Percentiles rank a stretch among this genome's conserved stretches.
These are phyloP conservation scores for Erodium chrysanthum DNA, from an alignment of 441 rosid genomes.

Conservation along the genomic window DNA sequence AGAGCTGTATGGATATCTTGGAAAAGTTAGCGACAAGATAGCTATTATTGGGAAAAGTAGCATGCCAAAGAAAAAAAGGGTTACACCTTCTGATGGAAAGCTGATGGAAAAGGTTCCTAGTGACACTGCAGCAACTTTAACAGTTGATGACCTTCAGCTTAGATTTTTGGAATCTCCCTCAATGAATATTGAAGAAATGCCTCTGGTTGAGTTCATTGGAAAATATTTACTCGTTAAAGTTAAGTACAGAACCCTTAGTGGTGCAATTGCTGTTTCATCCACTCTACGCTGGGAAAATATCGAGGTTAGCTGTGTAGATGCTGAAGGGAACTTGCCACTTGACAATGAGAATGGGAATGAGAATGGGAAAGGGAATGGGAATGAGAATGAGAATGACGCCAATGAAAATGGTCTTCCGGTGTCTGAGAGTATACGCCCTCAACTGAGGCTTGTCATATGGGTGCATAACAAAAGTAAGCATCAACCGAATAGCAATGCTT, in stretches of 20 bases:
- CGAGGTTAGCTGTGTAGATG: constrained; percentile 78
- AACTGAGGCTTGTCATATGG: constrained; percentile 83
- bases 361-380: too few species aligned
- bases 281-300: constrained; percentile 62
- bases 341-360: too few species aligned
- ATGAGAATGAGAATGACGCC: constrained; percentile 29
- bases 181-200: constrained; percentile 47
- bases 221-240: constrained; percentile 68
- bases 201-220: constrained; percentile 81
- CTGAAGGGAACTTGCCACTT: constrained; percentile 35
- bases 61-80: constrained; percentile 27
- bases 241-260: constrained; percentile 89
- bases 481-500: constrained; percentile 31
- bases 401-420: constrained; percentile 32
- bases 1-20: constrained; percentile 76
- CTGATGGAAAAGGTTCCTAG: constrained; percentile 88
- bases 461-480: constrained; percentile 45
- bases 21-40: constrained; percentile 67
- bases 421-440: constrained; percentile 36
- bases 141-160: constrained; percentile 59
- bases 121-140: constrained; percentile 81
- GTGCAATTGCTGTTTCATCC: constrained; percentile 87
- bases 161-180: constrained; percentile 74
- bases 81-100: constrained; percentile 35
- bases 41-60: constrained; percentile 50